These are phyloP conservation scores for Kodamaea ohmeri DNA, from an alignment of 1,139 yeast genomes.

Conservation along the genomic window DNA sequence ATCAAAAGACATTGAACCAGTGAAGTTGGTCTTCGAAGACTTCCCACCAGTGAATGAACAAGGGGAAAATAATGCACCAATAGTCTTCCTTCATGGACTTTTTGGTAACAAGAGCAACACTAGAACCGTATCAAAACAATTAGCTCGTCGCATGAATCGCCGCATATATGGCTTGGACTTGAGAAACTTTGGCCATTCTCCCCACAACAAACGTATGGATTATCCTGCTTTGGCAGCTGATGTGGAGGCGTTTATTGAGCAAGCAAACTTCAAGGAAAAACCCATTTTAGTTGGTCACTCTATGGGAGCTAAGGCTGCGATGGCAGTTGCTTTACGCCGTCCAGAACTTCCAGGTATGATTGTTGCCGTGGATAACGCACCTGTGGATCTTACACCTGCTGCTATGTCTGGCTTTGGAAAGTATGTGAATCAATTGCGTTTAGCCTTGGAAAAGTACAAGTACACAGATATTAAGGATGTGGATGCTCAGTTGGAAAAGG, in stretches of 20 bases:
- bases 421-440: slow-evolving; percentile 62
- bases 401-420: slow-evolving; percentile 53
- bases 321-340: slow-evolving; percentile 75
- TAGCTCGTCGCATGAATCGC: slow-evolving; percentile 41
- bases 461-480: slow-evolving; percentile 63
- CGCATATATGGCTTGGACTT: slow-evolving; percentile 73
- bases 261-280: slow-evolving; percentile 36
- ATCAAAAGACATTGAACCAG: slow-evolving; percentile 26
- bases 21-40: slow-evolving; percentile 29
- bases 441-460: slow-evolving; percentile 45
- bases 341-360: slow-evolving; percentile 64
- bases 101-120: slow-evolving; percentile 83
- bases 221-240: slow-evolving; percentile 84
- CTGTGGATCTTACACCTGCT: slow-evolving; percentile 61
- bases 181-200: slow-evolving; percentile 91
- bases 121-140: slow-evolving; percentile 62
- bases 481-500: slow-evolving; percentile 57
- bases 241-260: slow-evolving; percentile 64
- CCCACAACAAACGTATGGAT: slow-evolving; percentile 66
- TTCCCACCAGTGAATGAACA: slow-evolving; percentile 24
- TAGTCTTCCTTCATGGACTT: slow-evolving; percentile 81
- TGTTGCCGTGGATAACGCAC: slow-evolving; percentile 88
- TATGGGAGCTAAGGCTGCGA: slow-evolving; percentile 95
- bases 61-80: slow-evolving; percentile 40
- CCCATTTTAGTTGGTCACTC: slow-evolving; percentile 88